phyloP scores from a whole-genome alignment of 371 early-diverging fungal species.

The Zopfochytrium polystomum region DNA sequence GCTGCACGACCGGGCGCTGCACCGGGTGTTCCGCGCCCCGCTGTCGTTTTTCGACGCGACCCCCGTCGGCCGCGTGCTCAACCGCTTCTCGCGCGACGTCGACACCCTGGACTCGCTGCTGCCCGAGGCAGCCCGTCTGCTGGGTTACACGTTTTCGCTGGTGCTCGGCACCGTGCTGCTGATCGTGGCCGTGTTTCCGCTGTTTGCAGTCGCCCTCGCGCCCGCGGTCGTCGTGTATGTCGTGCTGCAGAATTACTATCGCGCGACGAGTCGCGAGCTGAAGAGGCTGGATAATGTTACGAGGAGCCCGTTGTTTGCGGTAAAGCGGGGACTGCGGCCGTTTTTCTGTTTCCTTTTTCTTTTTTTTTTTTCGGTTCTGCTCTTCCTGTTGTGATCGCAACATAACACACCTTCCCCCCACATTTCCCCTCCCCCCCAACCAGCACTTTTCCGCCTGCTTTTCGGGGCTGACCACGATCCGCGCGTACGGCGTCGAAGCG shows the following conservation, averaged over 20 bases:
- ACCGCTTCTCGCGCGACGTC: constrained; percentile 58
- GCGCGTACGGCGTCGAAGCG: constrained; percentile 37
- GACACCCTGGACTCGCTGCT: constrained; percentile 31
- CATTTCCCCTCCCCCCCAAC: no score
- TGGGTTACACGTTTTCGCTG: constrained; percentile 46
- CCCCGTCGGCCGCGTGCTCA: constrained; percentile 67
- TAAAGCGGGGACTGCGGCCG: no score
- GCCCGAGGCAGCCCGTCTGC: constrained; percentile 9
- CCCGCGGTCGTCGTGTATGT: constrained; percentile 38
- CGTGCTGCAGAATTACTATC: constrained; percentile 28
- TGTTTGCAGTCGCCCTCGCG: constrained; percentile 29
- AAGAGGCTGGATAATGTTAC: constrained; percentile 73
- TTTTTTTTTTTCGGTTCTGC: no score
- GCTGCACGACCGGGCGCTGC: constrained; percentile 59
- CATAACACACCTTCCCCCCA: no score
- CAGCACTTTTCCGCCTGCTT: constrained; percentile 25
- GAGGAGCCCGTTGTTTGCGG: constrained; percentile 32
- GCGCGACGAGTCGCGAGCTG: constrained; percentile 60
- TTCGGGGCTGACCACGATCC: constrained; percentile 34
- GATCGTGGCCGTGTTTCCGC: constrained; percentile 41
- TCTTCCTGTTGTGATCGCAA: no score
- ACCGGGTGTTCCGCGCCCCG: constrained; percentile 64
- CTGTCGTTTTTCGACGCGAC: constrained; percentile 69
- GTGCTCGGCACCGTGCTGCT: constrained; percentile 6
- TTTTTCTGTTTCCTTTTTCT: no score